phyloP scores from a whole-genome alignment of 2,329 filamentous ascomycete species.

The Alternaria longipes region DNA sequence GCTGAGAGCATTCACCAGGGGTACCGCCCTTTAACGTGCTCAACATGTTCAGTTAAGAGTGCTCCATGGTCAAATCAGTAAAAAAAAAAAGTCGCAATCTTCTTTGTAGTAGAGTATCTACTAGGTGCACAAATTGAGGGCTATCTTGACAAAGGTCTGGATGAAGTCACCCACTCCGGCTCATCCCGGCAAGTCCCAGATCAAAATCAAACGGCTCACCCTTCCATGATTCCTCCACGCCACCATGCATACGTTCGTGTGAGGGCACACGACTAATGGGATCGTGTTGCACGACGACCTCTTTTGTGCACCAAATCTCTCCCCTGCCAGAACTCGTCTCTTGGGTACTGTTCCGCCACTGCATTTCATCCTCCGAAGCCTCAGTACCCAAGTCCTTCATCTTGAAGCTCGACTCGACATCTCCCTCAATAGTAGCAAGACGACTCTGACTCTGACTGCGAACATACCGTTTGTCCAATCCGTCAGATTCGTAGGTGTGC shows the following conservation, averaged over 20 bases:
- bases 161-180: neutral
- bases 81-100: rapidly evolving
- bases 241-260: constrained; percentile 5
- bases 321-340: constrained; percentile 1
- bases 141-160: too few species aligned
- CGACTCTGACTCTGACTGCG: constrained; percentile 13
- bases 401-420: constrained; percentile 6
- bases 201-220: constrained; percentile 10
- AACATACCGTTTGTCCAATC: neutral
- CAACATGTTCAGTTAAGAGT: too few species aligned
- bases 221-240: constrained; percentile 10
- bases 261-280: constrained; percentile 16
- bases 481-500: neutral
- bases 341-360: neutral
- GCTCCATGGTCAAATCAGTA: too few species aligned
- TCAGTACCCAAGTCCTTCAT: constrained; percentile 13
- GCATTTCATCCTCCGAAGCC: constrained; percentile 11
- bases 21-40: too few species aligned
- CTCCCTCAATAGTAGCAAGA: neutral
- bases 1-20: too few species aligned
- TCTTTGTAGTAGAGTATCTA: too few species aligned
- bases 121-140: too few species aligned
- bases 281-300: constrained; percentile 21
- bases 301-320: constrained; percentile 26
- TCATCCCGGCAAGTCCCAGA: neutral